Evolutionary conservation across 202 grass and related monocot genomes (phyloP), one percentile per base, ranked within the genome.

Genomic region (Carex arenaria): DNA sequence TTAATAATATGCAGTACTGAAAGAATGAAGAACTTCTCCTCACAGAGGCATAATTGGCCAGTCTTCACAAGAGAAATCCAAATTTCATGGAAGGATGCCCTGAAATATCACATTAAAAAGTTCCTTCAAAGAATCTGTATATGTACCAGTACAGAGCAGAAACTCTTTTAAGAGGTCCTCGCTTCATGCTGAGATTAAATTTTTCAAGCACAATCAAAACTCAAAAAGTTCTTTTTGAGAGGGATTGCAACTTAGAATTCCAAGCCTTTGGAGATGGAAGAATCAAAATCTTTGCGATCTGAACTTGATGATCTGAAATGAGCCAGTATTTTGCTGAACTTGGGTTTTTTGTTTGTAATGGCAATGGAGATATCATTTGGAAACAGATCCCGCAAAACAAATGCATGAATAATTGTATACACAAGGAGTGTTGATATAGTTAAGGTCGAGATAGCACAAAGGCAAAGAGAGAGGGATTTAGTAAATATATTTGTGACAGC

Each of bases 341-440:
- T 97, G 19, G 90, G 92, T 81, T 86, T 92, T 56, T 53, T 89
- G 49, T 82, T 82, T 2, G 91, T 97, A 84, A 97, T 92, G 78
- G 94, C 94, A 86, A 97, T 97, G 72, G 94, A 97, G 18, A 94
- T 86, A 80, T 97, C 94, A 67, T 97, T 97, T 63, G 94, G 94
- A 86, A 97, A 97, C 56, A 97, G 88, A 80, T 94, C 88, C 60
- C 47, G 83, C 67, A 94, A 92, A 18, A 97, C 76, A 70, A 97
- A 97, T 10, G 92, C 92, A 47, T 97, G 94, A 80, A 90, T 54
- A 67, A 97, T 85, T 77, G 94, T 97, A 54, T 85, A 89, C 2
- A 92, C 86, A 40, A 97, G 90, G 55, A 97, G 85, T 36, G 90
- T 88, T n/a, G 88, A 80, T 1, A 97, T 88, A 3, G 91, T 97